Base-by-base conservation (phyloP, 331 rosid genomes). In the Phaseolus coccineus region DNA sequence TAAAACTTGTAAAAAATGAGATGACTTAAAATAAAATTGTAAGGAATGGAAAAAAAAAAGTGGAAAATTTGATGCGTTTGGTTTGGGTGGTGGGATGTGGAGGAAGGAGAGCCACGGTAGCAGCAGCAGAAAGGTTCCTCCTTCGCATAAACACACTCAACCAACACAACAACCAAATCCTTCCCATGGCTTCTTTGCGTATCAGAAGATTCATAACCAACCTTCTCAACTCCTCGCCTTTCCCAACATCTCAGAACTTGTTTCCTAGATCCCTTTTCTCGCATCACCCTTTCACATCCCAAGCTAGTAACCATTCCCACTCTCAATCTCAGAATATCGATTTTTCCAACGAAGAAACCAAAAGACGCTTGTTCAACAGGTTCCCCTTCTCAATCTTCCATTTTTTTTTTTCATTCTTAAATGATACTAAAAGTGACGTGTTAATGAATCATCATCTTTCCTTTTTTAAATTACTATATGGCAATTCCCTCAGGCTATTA, bases 281-380 rank as follows among this genome's bases (percentile, higher is more conserved):
- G 53, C 22, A 8, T 74, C 81, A 56, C 73, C 16, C 81, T 42
- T 88, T 73, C 81, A 83, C 82, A 40, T 80, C 93, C 3, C 82
- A 53, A 2, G 9, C 74, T 63, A 8, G 40, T 28, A 48, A 46
- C 44, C 16, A 71, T 51, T 63, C 68, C 52, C n/a, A 22, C 62
- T 22, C 82, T 65, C 67, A 28, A 8, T 78, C 83, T 13, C 33
- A 24, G 14, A 73, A 79, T 46, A 82, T 91, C 27, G 97, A 95
- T 82, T 84, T 95, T 72, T 90, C 97, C 2, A 83, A 86, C 55
- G 86, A 89, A 73, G 98, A 92, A 81, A 71, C 82, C 89, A 95
- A 90, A 87, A 84, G 93, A 80, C 92, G 89, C 74, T 77, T 95
- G 76, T 83, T 81, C 72, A 92, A 95, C 87, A 92, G 96, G 94